Base-by-base conservation (phyloP, 345 rosid species). In the Camelina neglecta region DNA sequence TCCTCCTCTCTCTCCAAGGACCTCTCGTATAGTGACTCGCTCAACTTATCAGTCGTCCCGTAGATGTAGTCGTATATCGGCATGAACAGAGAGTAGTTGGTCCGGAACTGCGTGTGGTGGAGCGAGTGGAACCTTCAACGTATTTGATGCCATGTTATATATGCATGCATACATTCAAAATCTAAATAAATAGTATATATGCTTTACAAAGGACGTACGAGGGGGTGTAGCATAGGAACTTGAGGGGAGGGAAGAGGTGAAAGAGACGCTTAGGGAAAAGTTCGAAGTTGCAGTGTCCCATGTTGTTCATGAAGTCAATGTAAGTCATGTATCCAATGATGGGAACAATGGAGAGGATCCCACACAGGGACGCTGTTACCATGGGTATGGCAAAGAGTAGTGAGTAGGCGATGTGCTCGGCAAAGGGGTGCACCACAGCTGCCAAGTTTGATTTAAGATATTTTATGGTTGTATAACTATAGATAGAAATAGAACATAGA, bases 11-110 rank as follows among this genome's bases (percentile, higher is more conserved):
- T 80, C 50, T 57, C 48, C 4, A 84, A 77, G 1, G 89, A 80
- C 8, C 50, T 70, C 51, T 85, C 81, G 31, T 87, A 79, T 11
- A 81, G 13, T 3, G 38, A 7, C 5, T 87, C 86, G 2, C 67
- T 33, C 12, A 74, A 61, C 59, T 63, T 69, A 72, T 88, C 92
- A 54, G 66, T 29, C 0, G 91, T 90, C 23, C 76, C 79, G 10
- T 88, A 88, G 13, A 86, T 74, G 67, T 75, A 80, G 50, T 88
- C 89, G 24, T 87, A 89, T 3, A 87, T 15, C 2, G 94, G 91
- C 94, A 89, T 87, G 78, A 83, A 87, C 1, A 88, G 85, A 6
- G 86, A 68, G 75, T 87, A 89, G 70, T 89, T 87, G 20, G 88
- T 89, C 21, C 86, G 74, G 44, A 87, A 85, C 29, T 88, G 88